These are phyloP conservation scores for Didymella glomerata DNA, from an alignment of 2,329 filamentous ascomycete genomes.

Conservation along the genomic window DNA sequence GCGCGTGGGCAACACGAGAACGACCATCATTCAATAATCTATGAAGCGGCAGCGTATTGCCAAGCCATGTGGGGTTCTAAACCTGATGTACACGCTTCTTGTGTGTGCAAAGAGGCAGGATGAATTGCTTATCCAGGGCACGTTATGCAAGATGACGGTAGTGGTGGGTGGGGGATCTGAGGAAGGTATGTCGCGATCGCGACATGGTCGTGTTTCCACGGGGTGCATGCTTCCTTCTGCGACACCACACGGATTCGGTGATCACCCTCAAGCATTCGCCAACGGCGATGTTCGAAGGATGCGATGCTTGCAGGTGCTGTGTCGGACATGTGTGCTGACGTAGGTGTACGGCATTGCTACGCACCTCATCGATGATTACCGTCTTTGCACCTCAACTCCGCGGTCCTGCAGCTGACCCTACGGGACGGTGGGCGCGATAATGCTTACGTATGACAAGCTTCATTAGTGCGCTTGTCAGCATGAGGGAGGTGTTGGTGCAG, in stretches of 20 bases:
- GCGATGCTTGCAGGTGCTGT: slow-evolving; percentile 1
- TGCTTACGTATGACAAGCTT: slow-evolving; percentile 12
- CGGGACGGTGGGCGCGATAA: neutral
- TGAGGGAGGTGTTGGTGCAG: neutral
- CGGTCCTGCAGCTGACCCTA: slow-evolving; percentile 3
- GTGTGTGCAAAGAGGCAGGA: neutral
- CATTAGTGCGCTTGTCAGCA: neutral
- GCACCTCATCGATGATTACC: slow-evolving; percentile 6
- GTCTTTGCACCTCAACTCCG: slow-evolving; percentile 5
- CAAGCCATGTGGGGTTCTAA: slow-evolving; percentile 8
- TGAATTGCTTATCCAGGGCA: slow-evolving; percentile 11
- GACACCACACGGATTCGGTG: slow-evolving; percentile 4
- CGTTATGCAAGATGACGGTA: slow-evolving; percentile 15
- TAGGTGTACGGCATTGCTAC: slow-evolving; percentile 15
- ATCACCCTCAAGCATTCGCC: slow-evolving; percentile 15
- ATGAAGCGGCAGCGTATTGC: slow-evolving; percentile 16
- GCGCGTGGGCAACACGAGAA: slow-evolving; percentile 15
- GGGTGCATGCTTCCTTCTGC: slow-evolving; percentile 1
- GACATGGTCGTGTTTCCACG: slow-evolving; percentile 13
- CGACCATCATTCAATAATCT: slow-evolving; percentile 15
- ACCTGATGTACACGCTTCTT: neutral
- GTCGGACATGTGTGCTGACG: slow-evolving; percentile 14
- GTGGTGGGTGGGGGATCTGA: slow-evolving; percentile 7
- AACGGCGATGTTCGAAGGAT: slow-evolving; percentile 7
- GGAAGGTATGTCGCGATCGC: slow-evolving; percentile 2